Evolutionary conservation across 129 eudicot species (phyloP), one percentile per base, ranked within the genome.

Genomic region (Escallonia herrerae): DNA sequence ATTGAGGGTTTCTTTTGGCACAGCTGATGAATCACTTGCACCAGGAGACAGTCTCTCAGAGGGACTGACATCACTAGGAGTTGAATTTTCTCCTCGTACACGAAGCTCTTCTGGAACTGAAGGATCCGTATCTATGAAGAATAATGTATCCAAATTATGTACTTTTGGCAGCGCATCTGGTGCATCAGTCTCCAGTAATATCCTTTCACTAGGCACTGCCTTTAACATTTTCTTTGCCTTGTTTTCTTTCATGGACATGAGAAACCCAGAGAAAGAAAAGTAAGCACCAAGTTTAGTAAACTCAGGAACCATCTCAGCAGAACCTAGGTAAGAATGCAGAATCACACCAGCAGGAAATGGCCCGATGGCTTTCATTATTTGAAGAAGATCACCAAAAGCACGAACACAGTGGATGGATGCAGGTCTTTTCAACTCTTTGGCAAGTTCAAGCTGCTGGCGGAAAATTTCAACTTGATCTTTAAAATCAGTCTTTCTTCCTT

Each of bases 271-370:
- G 69, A 94, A 82, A 2, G 99, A 94, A 72, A 94, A 94, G 80
- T 94, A 94, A 44, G 96, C 93, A 7, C 96, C 96, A 12, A 89
- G 93, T 69, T 78, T 76, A 45, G 95, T 84, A 22, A 94, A 73
- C 46, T 89, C 95, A 39, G 91, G 87, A 58, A 94, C 96, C 99
- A 94, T 89, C 67, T 94, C 99, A 3, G 99, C 95, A 54, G 99
- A 89, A 15, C 99, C 99, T 46, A 89, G 48, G 63, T 79, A 94
- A 3, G 99, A 89, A 69, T 94, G 99, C 72, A 94, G 77, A 52
- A 94, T 72, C 6, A 94, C 76, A 51, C 99, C 99, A 60, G 78
- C 77, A 61, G 99, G 97, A 53, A 94, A 86, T 4, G 99, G 99
- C 52, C 99, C 96, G 7, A 64, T 11, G 11, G 81, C 66, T 63